These are phyloP conservation scores for Penicillium diatomitis DNA, from an alignment of 495 filamentous ascomycete genomes.

Conservation along the genomic window DNA sequence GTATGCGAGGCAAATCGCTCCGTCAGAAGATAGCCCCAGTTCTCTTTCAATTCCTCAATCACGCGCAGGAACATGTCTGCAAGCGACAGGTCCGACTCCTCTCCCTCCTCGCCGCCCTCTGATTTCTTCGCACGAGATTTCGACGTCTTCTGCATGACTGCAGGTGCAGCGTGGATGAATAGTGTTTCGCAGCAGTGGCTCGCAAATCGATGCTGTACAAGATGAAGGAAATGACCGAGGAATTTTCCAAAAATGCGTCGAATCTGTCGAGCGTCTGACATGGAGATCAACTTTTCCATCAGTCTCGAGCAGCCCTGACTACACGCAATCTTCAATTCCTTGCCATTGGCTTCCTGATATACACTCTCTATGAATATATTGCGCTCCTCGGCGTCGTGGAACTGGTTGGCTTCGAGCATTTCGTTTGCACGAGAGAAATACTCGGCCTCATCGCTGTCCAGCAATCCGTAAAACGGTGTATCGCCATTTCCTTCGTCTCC, in stretches of 20 bases:
- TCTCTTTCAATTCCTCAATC: slow-evolving; percentile 72
- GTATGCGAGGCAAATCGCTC: slow-evolving; percentile 89
- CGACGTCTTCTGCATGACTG: slow-evolving; percentile 55
- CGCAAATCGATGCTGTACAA: slow-evolving; percentile 91
- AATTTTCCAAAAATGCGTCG: slow-evolving; percentile 80
- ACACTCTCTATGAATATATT: slow-evolving; percentile 75
- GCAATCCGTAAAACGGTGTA: slow-evolving; percentile 75
- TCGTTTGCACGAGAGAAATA: slow-evolving; percentile 87
- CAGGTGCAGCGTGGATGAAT: slow-evolving; percentile 70
- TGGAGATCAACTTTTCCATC: slow-evolving; percentile 80
- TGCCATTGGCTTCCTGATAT: slow-evolving; percentile 75
- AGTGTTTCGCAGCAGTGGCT: slow-evolving; percentile 94
- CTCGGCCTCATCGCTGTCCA: slow-evolving; percentile 83
- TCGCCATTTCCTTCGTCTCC: slow-evolving; percentile 20
- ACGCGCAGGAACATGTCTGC: slow-evolving; percentile 77
- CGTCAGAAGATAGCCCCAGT: slow-evolving; percentile 74
- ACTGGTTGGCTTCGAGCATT: slow-evolving; percentile 80
- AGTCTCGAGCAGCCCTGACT: slow-evolving; percentile 91
- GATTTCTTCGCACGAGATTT: slow-evolving; percentile 34
- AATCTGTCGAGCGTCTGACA: slow-evolving; percentile 72
- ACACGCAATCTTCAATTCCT: slow-evolving; percentile 91
- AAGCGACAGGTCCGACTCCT: slow-evolving; percentile 49
- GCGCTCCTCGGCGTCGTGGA: slow-evolving; percentile 67
- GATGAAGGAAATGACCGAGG: slow-evolving; percentile 74
- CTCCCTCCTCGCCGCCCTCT: slow-evolving; percentile 26